Base-by-base conservation (phyloP, 2,329 filamentous ascomycete genomes). In the Penicillium sp. region DNA sequence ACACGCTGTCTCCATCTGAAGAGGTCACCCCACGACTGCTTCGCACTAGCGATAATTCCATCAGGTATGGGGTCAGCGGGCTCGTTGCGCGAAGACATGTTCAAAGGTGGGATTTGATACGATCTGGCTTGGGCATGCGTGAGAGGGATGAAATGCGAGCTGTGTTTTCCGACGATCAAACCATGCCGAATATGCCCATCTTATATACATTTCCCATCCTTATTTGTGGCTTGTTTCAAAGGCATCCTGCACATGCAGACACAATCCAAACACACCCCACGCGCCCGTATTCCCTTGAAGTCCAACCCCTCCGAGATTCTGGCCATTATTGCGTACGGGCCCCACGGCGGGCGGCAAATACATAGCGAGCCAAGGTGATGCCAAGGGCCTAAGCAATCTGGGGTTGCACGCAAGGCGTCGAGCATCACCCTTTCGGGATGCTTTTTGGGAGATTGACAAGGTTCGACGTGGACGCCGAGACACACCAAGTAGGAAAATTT, bases 1-100 rank as follows among this genome's bases (percentile, higher is more conserved):
- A 91, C 87, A 62, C 90, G 85, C 78, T 92, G 88, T 75, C 90
- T 88, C 89, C 90, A 93, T 69, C 82, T 83, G 80, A 91, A 90
- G 63, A 91, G 84, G 69, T 91, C 90, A 11, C 76, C 74, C 68
- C 84, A 82, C 41, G 85, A 82, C 73, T 91, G 89, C 71, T 85
- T 89, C 11, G 88, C 87, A 0, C 88, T 89, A 30, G 89, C 81
- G 45, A 87, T 64, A 54, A 86, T 83, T 47, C 90, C 90, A 75
- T 86, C 87, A 38, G 88, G 88, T 62, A 91, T 75, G 21, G 88
- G 87, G 65, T 91, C 89, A 58, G 90, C 89, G 11, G 84, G 82
- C 66, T 86, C 81, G 68, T 79, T 68, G 62, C 62, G 29, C 15
- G 53, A 62, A 29, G 44, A 49, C 63, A 64, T 65, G 13, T 13